phyloP scores from a whole-genome alignment of 108 stramenopile species.

The Chaetoceros tenuissimus region DNA sequence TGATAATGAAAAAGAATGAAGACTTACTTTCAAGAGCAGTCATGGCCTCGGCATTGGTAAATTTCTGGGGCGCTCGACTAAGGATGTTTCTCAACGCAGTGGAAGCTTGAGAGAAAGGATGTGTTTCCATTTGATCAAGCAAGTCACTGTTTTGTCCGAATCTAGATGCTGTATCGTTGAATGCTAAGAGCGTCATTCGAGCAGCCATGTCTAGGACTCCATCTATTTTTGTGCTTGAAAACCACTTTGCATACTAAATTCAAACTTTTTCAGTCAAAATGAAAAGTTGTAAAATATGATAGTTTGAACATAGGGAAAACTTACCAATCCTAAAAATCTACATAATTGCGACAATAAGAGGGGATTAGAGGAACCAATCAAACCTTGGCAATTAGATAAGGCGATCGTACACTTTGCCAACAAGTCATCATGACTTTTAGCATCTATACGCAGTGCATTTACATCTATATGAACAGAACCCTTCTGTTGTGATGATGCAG shows the following conservation, averaged over 20 bases:
- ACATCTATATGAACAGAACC: background rate
- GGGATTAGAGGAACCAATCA: conserved; percentile 31
- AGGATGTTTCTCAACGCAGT: conserved; percentile 31
- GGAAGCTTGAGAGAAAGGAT: conserved; percentile 44
- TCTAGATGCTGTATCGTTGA: conserved; percentile 21
- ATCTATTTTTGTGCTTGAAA: conserved; percentile 13
- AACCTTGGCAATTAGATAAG: conserved; percentile 27
- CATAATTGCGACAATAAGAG: conserved; percentile 39
- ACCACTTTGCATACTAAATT: conserved; percentile 28
- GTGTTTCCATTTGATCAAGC: conserved; percentile 11
- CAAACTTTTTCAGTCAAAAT: background rate
- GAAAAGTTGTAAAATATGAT: background rate
- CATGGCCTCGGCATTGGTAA: conserved; percentile 31
- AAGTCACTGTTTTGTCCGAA: conserved; percentile 16
- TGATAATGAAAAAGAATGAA: too few species aligned
- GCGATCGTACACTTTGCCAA: conserved; percentile 36
- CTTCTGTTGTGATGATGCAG: background rate
- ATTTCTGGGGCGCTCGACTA: conserved; percentile 26
- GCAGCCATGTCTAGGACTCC: conserved; percentile 32
- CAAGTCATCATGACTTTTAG: conserved; percentile 9
- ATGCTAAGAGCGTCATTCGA: conserved; percentile 40
- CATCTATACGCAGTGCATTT: background rate
- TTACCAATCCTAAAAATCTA: conserved; percentile 39
- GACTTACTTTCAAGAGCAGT: conserved; percentile 48
- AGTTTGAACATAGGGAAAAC: background rate